Evolutionary conservation across 352 stramenopile species (phyloP).

Genomic region (Pythium dissimile): DNA sequence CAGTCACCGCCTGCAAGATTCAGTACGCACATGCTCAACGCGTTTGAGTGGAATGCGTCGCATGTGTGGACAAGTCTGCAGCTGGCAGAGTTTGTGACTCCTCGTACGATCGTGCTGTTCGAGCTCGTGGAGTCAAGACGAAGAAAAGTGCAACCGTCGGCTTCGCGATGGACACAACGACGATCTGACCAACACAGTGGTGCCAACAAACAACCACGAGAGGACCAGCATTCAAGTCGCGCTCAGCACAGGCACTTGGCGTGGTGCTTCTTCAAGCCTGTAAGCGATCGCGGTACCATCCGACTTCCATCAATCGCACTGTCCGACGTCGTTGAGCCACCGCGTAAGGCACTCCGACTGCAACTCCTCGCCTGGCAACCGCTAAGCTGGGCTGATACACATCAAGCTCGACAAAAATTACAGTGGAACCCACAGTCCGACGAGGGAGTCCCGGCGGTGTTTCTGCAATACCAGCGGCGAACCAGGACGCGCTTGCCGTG

Average conservation of each 20-base stretch:
- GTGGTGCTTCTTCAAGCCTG: slow-evolving; percentile 62
- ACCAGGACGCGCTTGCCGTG: slow-evolving; percentile 23
- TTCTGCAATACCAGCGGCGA: slow-evolving; percentile 62
- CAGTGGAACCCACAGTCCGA: slow-evolving; percentile 25
- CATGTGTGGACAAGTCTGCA: neutral
- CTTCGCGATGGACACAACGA: no score
- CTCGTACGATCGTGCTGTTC: slow-evolving; percentile 44
- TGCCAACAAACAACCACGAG: neutral
- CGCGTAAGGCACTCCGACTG: slow-evolving; percentile 25
- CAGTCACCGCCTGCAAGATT: slow-evolving; percentile 21
- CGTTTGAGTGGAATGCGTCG: slow-evolving; percentile 45
- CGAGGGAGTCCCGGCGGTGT: slow-evolving; percentile 40
- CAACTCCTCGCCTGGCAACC: slow-evolving; percentile 57
- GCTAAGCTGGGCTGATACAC: slow-evolving; percentile 60
- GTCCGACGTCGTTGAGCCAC: neutral
- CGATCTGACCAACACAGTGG: neutral
- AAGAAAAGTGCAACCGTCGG: neutral
- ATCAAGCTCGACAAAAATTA: slow-evolving; percentile 52
- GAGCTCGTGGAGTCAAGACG: slow-evolving; percentile 42
- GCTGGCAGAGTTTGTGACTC: slow-evolving; percentile 33
- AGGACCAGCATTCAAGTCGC: neutral
- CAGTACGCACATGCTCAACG: neutral
- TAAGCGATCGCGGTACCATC: slow-evolving; percentile 44
- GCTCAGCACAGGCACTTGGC: slow-evolving; percentile 26
- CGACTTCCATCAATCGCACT: slow-evolving; percentile 24